A percentile compares a stretch with the other conserved stretches of the same genome.
phyloP scores from a whole-genome alignment of 2,329 filamentous ascomycete genomes.

The Cladophialophora bantiana region DNA sequence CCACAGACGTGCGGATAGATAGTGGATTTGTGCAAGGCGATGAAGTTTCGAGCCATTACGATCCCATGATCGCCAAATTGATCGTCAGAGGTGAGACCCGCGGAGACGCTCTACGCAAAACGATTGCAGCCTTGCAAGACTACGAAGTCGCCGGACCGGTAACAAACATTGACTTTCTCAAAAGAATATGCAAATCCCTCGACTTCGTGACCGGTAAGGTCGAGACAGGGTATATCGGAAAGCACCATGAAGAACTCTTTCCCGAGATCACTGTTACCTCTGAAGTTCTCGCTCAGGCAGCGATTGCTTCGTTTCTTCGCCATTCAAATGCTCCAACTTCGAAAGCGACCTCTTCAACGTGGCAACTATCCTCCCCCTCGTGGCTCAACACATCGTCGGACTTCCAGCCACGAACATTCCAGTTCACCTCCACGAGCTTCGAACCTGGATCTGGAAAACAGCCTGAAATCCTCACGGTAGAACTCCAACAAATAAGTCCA shows the following conservation, averaged over 20 bases:
- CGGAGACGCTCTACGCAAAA: constrained; percentile 80
- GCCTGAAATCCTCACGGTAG: constrained; percentile 47
- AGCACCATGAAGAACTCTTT: constrained; percentile 83
- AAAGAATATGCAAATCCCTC: constrained; percentile 79
- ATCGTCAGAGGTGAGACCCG: constrained; percentile 85
- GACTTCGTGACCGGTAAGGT: constrained; percentile 88
- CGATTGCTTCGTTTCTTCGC: constrained; percentile 71
- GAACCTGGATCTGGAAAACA: constrained; percentile 35
- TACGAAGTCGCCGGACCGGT: constrained; percentile 93
- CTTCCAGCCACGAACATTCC: constrained; percentile 39
- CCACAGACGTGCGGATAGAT: constrained; percentile 82
- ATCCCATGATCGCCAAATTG: constrained; percentile 98
- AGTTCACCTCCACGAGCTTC: constrained; percentile 37
- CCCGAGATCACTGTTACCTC: constrained; percentile 64
- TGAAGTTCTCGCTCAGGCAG: constrained; percentile 86
- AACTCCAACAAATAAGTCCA: constrained; percentile 59
- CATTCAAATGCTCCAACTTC: constrained; percentile 21
- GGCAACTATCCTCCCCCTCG: constrained; percentile 24
- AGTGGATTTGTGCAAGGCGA: constrained; percentile 92
- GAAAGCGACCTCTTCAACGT: neutral
- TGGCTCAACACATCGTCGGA: constrained; percentile 38
- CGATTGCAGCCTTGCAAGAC: constrained; percentile 78
- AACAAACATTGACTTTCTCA: constrained; percentile 97
- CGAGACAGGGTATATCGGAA: constrained; percentile 95
- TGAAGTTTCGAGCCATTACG: constrained; percentile 91